Percentiles rank a stretch among this genome's conserved stretches.
phyloP scores from a whole-genome alignment of 169 alveolate genomes.

The Plasmodium relictum region DNA sequence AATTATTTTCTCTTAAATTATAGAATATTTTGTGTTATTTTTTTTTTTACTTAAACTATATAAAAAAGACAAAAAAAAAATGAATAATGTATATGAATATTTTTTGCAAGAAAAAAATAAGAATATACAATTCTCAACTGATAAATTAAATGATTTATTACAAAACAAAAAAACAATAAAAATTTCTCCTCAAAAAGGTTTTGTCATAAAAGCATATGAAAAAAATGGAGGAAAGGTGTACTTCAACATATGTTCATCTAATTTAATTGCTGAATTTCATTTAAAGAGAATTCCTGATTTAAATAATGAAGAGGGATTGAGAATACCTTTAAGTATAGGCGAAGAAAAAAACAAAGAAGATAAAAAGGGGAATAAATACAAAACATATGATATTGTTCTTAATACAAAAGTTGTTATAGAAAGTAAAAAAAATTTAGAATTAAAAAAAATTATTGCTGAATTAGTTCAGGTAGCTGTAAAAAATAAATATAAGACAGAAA shows the following conservation, averaged over 20 bases:
- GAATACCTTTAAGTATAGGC: conserved; percentile 78
- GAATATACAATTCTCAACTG: conserved; percentile 40
- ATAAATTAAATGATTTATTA: conserved; percentile 18
- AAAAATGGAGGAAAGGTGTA: conserved; percentile 73
- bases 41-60: not conserved
- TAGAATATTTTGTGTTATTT: not conserved
- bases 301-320: conserved; percentile 63
- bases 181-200: conserved; percentile 77
- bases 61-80: conserved; percentile 6
- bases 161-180: conserved; percentile 46
- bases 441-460: conserved; percentile 75
- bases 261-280: conserved; percentile 70
- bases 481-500: conserved; percentile 72
- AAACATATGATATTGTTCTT: conserved; percentile 75
- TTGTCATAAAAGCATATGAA: conserved; percentile 76
- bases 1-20: too few relatives aligned
- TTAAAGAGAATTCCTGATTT: conserved; percentile 63
- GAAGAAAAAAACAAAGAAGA: conserved; percentile 76
- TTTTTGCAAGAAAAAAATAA: conserved; percentile 12
- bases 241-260: conserved; percentile 64
- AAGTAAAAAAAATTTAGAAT: conserved; percentile 37
- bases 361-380: conserved; percentile 71
- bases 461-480: conserved; percentile 70
- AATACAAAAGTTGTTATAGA: conserved; percentile 62
- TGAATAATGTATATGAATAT: conserved; percentile 18